Percentiles rank a stretch among this genome's conserved stretches.
These are phyloP conservation scores for Sporothrix schenckii DNA, from an alignment of 2,329 filamentous ascomycete genomes.

Conservation along the genomic window DNA sequence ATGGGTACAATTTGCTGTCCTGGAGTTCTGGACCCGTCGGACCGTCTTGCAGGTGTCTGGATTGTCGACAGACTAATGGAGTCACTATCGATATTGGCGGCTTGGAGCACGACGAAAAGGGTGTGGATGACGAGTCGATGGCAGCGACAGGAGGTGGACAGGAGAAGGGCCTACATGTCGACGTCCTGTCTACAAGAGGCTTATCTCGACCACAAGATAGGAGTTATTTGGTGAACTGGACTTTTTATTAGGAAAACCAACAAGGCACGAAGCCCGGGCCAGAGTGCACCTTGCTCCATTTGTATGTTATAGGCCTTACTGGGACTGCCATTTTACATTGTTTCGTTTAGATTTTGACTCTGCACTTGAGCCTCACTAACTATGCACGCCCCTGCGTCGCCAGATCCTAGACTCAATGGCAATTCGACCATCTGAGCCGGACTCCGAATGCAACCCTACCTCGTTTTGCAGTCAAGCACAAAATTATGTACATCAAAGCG, in stretches of 20 bases:
- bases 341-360: too few species aligned
- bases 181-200: neutral
- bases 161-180: neutral
- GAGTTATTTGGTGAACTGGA: too few species aligned
- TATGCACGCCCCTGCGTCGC: too few species aligned
- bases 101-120: neutral
- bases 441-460: conserved; percentile 23
- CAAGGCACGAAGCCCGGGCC: neutral
- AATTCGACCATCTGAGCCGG: neutral
- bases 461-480: neutral
- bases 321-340: neutral
- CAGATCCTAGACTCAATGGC: neutral
- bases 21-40: neutral
- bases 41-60: neutral
- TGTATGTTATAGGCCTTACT: neutral
- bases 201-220: neutral
- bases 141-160: too few species aligned
- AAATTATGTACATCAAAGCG: neutral
- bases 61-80: neutral
- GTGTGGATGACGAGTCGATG: neutral
- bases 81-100: conserved; percentile 7
- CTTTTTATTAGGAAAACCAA: neutral
- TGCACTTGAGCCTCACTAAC: too few species aligned
- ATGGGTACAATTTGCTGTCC: neutral
- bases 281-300: conserved; percentile 1